These are phyloP conservation scores for Hypoxylon crocopeplum DNA, from an alignment of 495 filamentous ascomycete genomes.

Conservation along the genomic window DNA sequence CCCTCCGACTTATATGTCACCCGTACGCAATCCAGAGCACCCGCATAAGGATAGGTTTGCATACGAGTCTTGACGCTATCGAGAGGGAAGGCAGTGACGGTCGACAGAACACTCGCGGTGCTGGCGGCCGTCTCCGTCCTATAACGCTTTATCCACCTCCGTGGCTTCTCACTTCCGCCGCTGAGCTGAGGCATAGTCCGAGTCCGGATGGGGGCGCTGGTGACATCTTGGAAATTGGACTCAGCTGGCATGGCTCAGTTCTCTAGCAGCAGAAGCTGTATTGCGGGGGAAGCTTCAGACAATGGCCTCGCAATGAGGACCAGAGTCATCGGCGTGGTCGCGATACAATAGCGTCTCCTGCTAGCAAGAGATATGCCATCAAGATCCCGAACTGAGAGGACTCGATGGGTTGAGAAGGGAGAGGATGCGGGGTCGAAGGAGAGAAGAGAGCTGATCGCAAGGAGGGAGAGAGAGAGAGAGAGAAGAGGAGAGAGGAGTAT, in stretches of 20 bases:
- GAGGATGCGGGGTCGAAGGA: slow-evolving; percentile 17
- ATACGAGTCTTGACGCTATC: slow-evolving; percentile 88
- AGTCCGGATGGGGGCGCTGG: slow-evolving; percentile 46
- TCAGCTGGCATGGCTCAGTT: slow-evolving; percentile 59
- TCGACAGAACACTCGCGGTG: slow-evolving; percentile 74
- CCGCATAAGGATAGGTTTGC: slow-evolving; percentile 80
- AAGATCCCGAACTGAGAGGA: slow-evolving; percentile 52
- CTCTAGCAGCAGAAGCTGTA: slow-evolving; percentile 40
- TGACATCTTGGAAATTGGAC: slow-evolving; percentile 50
- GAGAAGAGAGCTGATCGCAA: slow-evolving; percentile 2
- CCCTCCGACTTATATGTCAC: slow-evolving; percentile 77
- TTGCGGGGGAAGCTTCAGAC: slow-evolving; percentile 54
- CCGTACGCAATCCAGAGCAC: slow-evolving; percentile 70
- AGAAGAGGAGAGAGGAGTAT: neutral
- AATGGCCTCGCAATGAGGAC: slow-evolving; percentile 51
- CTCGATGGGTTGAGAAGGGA: slow-evolving; percentile 30
- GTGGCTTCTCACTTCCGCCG: slow-evolving; percentile 53
- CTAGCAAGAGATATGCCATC: slow-evolving; percentile 67
- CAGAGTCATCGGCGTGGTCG: slow-evolving; percentile 66
- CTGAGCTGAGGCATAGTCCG: slow-evolving; percentile 55
- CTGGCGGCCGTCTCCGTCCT: slow-evolving; percentile 81
- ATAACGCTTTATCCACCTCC: slow-evolving; percentile 73
- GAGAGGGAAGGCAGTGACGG: slow-evolving; percentile 76
- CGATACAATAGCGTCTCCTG: slow-evolving; percentile 57
- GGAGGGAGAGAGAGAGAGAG: slow-evolving; percentile 20